These are phyloP conservation scores for Endocalyx cinctus DNA, from an alignment of 2,329 filamentous ascomycete genomes.

Conservation along the genomic window DNA sequence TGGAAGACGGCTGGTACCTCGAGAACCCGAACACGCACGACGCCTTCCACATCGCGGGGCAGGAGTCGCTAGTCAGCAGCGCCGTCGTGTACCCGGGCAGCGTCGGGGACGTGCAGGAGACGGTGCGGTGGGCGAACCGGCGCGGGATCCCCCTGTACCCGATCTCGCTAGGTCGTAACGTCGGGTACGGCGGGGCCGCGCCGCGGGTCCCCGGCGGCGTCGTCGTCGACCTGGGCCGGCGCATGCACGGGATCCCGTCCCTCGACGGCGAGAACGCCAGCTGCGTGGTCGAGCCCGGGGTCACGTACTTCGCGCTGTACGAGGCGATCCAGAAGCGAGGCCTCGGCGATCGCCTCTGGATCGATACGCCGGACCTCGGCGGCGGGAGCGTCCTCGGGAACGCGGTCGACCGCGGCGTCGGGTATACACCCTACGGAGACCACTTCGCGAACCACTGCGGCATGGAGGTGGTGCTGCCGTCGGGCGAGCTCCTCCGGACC, in stretches of 20 bases:
- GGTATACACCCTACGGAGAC: slow-evolving; percentile 39
- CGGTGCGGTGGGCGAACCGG: slow-evolving; percentile 28
- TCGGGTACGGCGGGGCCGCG: slow-evolving; percentile 40
- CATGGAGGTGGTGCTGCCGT: slow-evolving; percentile 41
- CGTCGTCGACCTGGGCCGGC: slow-evolving; percentile 35
- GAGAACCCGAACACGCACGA: slow-evolving; percentile 19
- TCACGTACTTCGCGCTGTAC: slow-evolving; percentile 34
- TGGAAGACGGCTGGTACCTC: slow-evolving; percentile 24
- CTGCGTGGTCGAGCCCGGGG: slow-evolving; percentile 39
- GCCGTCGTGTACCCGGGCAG: slow-evolving; percentile 39
- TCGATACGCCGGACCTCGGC: slow-evolving; percentile 38
- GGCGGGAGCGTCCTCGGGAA: slow-evolving; percentile 42
- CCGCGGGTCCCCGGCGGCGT: slow-evolving; percentile 38
- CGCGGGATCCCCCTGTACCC: slow-evolving; percentile 31
- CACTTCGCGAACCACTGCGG: slow-evolving; percentile 31
- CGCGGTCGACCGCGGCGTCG: slow-evolving; percentile 40
- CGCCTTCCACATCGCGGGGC: slow-evolving; percentile 22
- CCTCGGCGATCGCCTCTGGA: slow-evolving; percentile 33
- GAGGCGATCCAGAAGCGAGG: slow-evolving; percentile 28
- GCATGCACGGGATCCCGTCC: slow-evolving; percentile 36
- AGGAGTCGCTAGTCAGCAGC: slow-evolving; percentile 37
- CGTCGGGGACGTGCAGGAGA: slow-evolving; percentile 24
- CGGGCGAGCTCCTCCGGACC: slow-evolving; percentile 39
- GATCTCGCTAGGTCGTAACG: slow-evolving; percentile 34
- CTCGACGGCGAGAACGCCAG: slow-evolving; percentile 33